These are phyloP conservation scores for Kwoniella bestiolae DNA, from an alignment of 768 basidiomycete genomes.

Conservation along the genomic window DNA sequence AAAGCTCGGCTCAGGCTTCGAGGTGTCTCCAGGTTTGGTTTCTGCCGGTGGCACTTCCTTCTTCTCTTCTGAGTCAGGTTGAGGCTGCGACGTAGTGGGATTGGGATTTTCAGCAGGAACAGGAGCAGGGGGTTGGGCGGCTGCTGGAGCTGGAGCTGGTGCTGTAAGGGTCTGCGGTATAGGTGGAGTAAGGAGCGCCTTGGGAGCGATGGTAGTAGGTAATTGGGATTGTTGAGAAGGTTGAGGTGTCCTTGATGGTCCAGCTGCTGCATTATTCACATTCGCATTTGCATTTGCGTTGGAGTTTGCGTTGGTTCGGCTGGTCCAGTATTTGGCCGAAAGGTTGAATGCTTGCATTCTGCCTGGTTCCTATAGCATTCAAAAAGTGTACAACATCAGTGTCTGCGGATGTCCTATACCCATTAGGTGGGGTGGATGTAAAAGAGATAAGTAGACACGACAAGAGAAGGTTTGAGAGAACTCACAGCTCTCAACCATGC, in stretches of 20 bases:
- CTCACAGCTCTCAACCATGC: constrained; percentile 17
- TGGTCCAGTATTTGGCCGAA: constrained; percentile 19
- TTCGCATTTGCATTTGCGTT: neutral
- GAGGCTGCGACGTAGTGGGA: too few species aligned
- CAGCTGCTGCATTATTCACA: neutral
- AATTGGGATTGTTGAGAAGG: neutral
- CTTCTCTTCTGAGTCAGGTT: too few species aligned
- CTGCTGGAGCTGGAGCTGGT: neutral
- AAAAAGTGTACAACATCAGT: neutral
- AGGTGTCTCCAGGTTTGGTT: too few species aligned
- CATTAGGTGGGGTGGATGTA: too few species aligned
- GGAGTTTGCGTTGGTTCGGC: constrained; percentile 5
- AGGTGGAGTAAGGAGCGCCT: constrained; percentile 6
- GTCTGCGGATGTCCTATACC: too few species aligned
- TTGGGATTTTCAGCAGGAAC: neutral
- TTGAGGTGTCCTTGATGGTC: constrained; percentile 9
- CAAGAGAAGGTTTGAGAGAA: neutral
- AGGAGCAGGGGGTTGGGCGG: neutral
- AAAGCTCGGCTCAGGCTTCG: too few species aligned
- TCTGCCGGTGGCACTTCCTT: too few species aligned
- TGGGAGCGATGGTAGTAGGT: constrained; percentile 10
- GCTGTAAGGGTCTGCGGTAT: neutral
- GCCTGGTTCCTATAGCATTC: constrained; percentile 9
- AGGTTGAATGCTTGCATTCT: constrained; percentile 10
- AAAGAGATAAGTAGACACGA: too few species aligned